Base-by-base conservation (phyloP, 441 rosid genomes). In the Syzygium malaccense region DNA sequence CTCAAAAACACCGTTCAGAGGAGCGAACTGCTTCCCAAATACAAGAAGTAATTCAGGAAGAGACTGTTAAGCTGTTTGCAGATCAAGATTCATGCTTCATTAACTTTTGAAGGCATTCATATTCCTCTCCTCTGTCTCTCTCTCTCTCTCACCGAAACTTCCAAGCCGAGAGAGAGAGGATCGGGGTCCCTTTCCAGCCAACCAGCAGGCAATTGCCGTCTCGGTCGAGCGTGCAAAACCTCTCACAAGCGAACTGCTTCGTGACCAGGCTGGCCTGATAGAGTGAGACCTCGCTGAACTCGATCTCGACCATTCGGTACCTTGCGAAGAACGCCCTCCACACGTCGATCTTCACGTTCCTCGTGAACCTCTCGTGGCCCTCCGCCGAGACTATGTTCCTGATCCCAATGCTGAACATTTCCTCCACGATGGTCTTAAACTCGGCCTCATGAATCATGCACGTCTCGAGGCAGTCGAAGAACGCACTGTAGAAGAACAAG, bases 171-270 rank as follows among this genome's bases (percentile, higher is more conserved):
- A 95, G 86, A 1, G 96, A 94, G 86, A 83, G 85, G 68, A 95
- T 41, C 30, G 96, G 93, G 8, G 94, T 92, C 60, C 94, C 96
- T 62, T 93, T 93, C 96, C 96, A 93, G 55, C 95, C 95, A 48
- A 90, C 64, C 17, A 93, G 53, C 20, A 94, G 85, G 60, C 93
- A 86, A n/a, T 94, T 93, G 41, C 92, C 94, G 15, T 88, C 88
- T 57, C 33, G 88, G 10, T 90, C 92, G 11, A 94, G 89, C 17
- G 85, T 93, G 62, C 92, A 93, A 14, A 49, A 88, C 41, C 88
- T 60, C 25, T 89, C 92, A 11, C 78, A 48, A 26, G 88, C 78
- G 48, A 90, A 92, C 89, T 88, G 90, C 87, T 94, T 87, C 4
- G 86, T 71, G 2, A 93, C 92, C 87, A 94, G 86, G 55, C 86